Evolutionary conservation across 495 filamentous ascomycete genomes (phyloP), one percentile per base, ranked within the genome.

Genomic region (Xylaria cubensis): DNA sequence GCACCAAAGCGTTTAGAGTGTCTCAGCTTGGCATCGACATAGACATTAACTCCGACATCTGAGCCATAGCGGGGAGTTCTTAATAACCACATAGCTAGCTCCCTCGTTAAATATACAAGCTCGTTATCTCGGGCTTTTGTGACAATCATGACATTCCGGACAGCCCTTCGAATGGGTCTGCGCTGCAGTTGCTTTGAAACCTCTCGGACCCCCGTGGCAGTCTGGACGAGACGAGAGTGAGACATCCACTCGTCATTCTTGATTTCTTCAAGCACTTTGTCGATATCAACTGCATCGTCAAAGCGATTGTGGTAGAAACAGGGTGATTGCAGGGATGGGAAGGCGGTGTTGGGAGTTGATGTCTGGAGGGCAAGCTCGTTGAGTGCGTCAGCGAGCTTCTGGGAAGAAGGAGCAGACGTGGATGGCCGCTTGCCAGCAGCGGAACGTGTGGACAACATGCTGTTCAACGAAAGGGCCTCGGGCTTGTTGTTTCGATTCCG

Each of bases 231-330:
- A 34, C 94, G 90, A 3, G 93, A 97, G 81, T 98, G 97, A 21
- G 93, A 97, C 78, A 97, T 89, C 83, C 88, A 94, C 72, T 97
- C 94, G 79, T 97, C 94, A 64, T 92, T 93, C 77, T 88, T 86
- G 59, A 98, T 97, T 83, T 99, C 96, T 80, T 98, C 96, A 1
- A 99, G 86, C 3, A 99, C 94, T 79, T 92, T 97, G 68, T 97
- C 93, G 55, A 98, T 92, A 80, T 99, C 94, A 73, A 99, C 93
- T 9, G 94, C 94, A 79, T 97, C 93, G 70, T 97, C 96, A 78
- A 99, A 98, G 51, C 94, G 88, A 81, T 95, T 92, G 81, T 99
- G 96, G 86, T 97, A 98, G 82, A 95, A 98, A 82, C 97, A 98
- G 0, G 96, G 96, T 48, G 93, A 97, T 77, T 95, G 91, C 32